Percentiles rank a stretch among this genome's conserved stretches.
Evolutionary conservation across 2,329 filamentous ascomycete species (phyloP).

Genomic region (Ophiocordyceps polyrhachis-furcata): DNA sequence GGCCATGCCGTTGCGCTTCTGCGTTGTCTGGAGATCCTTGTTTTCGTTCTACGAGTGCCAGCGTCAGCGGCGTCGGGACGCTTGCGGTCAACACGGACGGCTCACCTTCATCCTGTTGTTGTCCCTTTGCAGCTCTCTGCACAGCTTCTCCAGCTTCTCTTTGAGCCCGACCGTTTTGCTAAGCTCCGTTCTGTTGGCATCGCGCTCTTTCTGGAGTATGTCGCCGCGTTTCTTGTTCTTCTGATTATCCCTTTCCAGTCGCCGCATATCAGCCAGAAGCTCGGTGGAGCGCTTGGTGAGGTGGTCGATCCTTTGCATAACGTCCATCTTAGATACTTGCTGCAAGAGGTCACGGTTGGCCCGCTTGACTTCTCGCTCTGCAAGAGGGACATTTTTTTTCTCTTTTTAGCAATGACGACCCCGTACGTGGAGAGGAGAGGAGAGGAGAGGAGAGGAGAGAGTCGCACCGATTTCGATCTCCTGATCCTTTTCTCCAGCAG

Average conservation of each 20-base stretch:
- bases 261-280: slow-evolving; percentile 85
- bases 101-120: slow-evolving; percentile 93
- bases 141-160: slow-evolving; percentile 93
- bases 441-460: too few species aligned
- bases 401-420: background rate
- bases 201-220: slow-evolving; percentile 89
- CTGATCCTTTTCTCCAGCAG: slow-evolving; percentile 83
- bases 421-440: background rate
- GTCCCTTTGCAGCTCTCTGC: slow-evolving; percentile 82
- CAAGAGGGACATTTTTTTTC: too few species aligned
- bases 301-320: slow-evolving; percentile 77
- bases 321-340: slow-evolving; percentile 78
- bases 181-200: slow-evolving; percentile 70
- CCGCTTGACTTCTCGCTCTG: slow-evolving; percentile 86
- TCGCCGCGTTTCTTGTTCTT: slow-evolving; percentile 95
- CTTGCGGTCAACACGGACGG: background rate
- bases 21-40: slow-evolving; percentile 71
- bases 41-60: slow-evolving; percentile 54
- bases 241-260: slow-evolving; percentile 78
- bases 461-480: slow-evolving; percentile 91
- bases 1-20: slow-evolving; percentile 63
- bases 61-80: slow-evolving; percentile 7
- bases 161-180: slow-evolving; percentile 82
- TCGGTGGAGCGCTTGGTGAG: slow-evolving; percentile 85
- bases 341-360: slow-evolving; percentile 80